Base-by-base conservation (phyloP, 257 asterid species). In the Scutellaria barbata region DNA sequence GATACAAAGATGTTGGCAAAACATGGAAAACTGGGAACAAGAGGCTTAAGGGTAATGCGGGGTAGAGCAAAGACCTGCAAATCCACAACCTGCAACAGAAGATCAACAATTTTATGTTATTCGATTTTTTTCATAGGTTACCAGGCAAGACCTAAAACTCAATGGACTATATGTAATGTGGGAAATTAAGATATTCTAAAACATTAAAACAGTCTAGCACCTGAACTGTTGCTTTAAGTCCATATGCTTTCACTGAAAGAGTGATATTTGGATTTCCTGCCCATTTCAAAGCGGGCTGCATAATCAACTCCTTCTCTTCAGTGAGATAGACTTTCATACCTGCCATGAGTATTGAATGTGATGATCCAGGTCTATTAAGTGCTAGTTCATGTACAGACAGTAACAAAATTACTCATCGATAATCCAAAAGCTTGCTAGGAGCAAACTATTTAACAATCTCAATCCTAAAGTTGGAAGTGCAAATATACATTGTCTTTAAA, bases 1-100 rank as follows among this genome's bases (percentile, higher is more conserved):
- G 96, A 88, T 58, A 92, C 89, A 41, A 17, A 37, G 37, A 92
- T 89, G 68, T 82, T 86, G 77, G 92, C 90, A 74, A 92, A 95
- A 77, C 99, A 95, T 64, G 99, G 99, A 84, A 95, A 95, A 82
- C 98, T 92, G 69, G 99, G 98, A 79, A 95, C 99, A 63, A 95
- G 85, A 80, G 97, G 98, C 90, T 89, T 95, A 16, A 95, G 77
- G 73, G 99, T 92, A 77, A 95, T 89, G 55, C 98, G 99, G 18
- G 99, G 99, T 18, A 86, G 87, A 73, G 96, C 97, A 83, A 92
- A 95, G 66, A 89, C 79, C 79, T 95, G 99, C 81, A 95, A 76
- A 84, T 95, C 99, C 69, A 95, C 89, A 66, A 89, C 87, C 99
- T 92, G 96, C 71, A 81, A 75, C 8, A 42, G 67, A 52, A 72